These are phyloP conservation scores for Nannizziopsis barbatae DNA, from an alignment of 2,329 filamentous ascomycete genomes.

Conservation along the genomic window DNA sequence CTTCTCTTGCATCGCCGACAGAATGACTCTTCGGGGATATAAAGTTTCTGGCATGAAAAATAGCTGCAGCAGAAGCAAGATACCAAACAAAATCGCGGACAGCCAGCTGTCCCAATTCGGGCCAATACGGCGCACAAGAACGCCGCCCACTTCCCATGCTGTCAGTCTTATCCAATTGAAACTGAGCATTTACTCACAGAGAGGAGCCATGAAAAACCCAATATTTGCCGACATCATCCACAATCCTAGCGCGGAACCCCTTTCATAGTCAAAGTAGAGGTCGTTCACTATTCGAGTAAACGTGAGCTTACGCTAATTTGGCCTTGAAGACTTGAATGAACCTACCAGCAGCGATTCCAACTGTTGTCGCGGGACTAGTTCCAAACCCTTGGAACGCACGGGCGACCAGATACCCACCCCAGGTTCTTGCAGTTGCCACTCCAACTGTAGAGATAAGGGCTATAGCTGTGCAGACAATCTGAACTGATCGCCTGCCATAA, in stretches of 20 bases:
- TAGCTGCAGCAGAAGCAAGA: conserved; percentile 40
- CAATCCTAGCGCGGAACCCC: conserved; percentile 45
- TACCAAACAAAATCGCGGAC: conserved; percentile 43
- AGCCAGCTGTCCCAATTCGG: conserved; percentile 46
- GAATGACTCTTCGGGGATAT: conserved; percentile 44
- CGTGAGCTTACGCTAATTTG: not conserved
- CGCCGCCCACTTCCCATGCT: conserved; percentile 33
- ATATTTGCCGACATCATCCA: conserved; percentile 48
- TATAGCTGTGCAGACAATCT: conserved; percentile 37
- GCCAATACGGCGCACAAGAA: conserved; percentile 40
- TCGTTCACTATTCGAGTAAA: conserved; percentile 36
- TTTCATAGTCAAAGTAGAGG: conserved; percentile 47
- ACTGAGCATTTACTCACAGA: conserved; percentile 26
- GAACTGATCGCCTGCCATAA: conserved; percentile 42
- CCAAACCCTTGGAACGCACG: conserved; percentile 50
- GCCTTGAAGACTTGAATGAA: not conserved
- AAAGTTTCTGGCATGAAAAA: conserved; percentile 46
- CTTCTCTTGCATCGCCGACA: conserved; percentile 26
- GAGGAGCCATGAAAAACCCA: conserved; percentile 41
- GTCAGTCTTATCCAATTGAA: not conserved
- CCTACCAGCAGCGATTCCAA: conserved; percentile 42
- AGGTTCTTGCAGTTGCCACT: conserved; percentile 32
- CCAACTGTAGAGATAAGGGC: conserved; percentile 36
- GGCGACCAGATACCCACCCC: conserved; percentile 46
- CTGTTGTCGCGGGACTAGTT: conserved; percentile 43